Evolutionary conservation across 495 filamentous ascomycete species (phyloP).

Genomic region (Aspergillus wentii): DNA sequence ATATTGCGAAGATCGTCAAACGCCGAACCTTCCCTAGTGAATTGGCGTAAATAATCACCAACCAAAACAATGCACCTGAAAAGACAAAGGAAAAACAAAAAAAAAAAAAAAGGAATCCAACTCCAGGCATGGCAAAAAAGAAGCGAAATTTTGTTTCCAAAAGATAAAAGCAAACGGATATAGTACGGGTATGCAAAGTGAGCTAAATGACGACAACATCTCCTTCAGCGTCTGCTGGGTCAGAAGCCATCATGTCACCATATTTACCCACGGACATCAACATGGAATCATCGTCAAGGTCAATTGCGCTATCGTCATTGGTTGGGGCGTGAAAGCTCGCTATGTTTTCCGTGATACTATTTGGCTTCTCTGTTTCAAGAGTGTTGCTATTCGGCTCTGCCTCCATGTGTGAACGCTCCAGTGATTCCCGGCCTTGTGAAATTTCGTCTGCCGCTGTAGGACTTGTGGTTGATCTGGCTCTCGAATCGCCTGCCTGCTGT

Average conservation of each 20-base stretch:
- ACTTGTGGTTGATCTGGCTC: conserved; percentile 5
- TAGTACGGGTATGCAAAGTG: conserved; percentile 4
- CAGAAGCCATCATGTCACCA: conserved; percentile 44
- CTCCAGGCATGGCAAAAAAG: conserved; percentile 15
- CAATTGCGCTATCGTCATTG: conserved; percentile 46
- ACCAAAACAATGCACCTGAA: conserved; percentile 21
- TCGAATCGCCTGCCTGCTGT: conserved; percentile 3
- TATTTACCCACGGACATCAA: conserved; percentile 46
- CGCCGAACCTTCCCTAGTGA: conserved; percentile 25
- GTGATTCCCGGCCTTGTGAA: conserved; percentile 5
- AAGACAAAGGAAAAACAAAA: neutral
- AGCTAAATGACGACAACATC: conserved; percentile 44
- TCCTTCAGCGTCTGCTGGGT: conserved; percentile 45
- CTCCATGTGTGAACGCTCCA: conserved; percentile 8
- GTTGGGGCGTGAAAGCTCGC: conserved; percentile 31
- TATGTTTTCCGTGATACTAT: conserved; percentile 23
- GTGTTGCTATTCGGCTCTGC: conserved; percentile 10
- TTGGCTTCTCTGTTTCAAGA: conserved; percentile 15
- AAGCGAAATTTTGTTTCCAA: conserved; percentile 16
- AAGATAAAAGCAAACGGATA: conserved; percentile 14
- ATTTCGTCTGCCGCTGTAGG: conserved; percentile 3
- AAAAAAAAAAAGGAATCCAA: conserved; percentile 13
- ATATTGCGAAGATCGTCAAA: conserved; percentile 35
- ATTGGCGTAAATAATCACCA: conserved; percentile 12
- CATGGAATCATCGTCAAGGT: conserved; percentile 43